A percentile compares a stretch with the other conserved stretches of the same genome.
These are phyloP conservation scores for Carpinus viminea DNA, from an alignment of 306 rosid species.

Conservation along the genomic window DNA sequence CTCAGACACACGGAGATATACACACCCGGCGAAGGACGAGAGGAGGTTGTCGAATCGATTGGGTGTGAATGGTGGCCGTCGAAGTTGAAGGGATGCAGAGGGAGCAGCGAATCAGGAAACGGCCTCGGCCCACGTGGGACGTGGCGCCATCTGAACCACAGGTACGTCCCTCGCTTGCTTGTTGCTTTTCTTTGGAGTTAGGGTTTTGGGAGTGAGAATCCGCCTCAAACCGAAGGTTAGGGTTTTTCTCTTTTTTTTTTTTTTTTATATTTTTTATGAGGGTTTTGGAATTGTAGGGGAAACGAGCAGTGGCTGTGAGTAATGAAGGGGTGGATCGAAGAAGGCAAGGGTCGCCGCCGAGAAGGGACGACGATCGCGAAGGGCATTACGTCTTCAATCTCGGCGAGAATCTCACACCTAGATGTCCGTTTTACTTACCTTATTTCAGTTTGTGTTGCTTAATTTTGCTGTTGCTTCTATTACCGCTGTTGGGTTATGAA, in stretches of 20 bases:
- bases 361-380: slow-evolving; percentile 91
- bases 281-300: slow-evolving; percentile 44
- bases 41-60: background rate
- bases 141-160: slow-evolving; percentile 56
- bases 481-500: background rate
- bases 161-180: slow-evolving; percentile 39
- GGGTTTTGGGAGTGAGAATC: slow-evolving; percentile 31
- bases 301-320: slow-evolving; percentile 41
- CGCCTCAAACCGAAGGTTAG: background rate
- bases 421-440: slow-evolving; percentile 53
- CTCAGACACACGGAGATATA: background rate
- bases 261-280: too few relatives aligned
- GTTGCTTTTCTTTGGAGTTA: slow-evolving; percentile 10
- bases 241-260: background rate
- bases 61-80: slow-evolving; percentile 37
- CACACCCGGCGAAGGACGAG: background rate
- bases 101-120: slow-evolving; percentile 61
- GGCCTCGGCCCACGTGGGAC: slow-evolving; percentile 88
- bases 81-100: slow-evolving; percentile 54
- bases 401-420: slow-evolving; percentile 93
- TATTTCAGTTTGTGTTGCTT: background rate
- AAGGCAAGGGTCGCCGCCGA: slow-evolving; percentile 75
- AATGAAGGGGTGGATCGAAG: slow-evolving; percentile 40
- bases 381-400: slow-evolving; percentile 82
- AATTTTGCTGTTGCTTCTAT: background rate